Evolutionary conservation across 805 yeast genomes (phyloP), one percentile per base, ranked within the genome.

Genomic region (Myxozyma vanderwaltii): DNA sequence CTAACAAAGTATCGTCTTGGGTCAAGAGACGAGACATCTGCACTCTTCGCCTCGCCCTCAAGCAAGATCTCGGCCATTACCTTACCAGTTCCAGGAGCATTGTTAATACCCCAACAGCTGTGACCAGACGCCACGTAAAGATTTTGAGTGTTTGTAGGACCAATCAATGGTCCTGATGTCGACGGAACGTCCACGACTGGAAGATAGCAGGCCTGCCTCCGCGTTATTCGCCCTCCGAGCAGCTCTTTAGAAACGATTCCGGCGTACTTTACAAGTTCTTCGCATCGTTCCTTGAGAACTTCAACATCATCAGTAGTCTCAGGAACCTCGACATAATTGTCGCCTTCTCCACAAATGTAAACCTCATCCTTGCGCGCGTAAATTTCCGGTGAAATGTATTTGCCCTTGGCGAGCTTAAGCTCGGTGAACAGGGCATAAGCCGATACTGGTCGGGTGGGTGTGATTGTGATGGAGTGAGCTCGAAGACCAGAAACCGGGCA

Each of bases 61-160:
- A 92, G 73, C 47, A 92, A 73, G 55, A 92, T 69, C 74, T 92
- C 98, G 64, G 96, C 85, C 85, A 92, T 81, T 39, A 94, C 80
- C 70, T 89, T 84, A n/a, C 99, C 99, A 0, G 97, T 91, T 3
- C 88, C 97, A 0, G 97, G 97, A 0, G 97, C 97, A 73, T 94
- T 92, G 75, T 92, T 94, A 63, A 92, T 94, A 23, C 99, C 99
- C 99, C 99, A 92, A 75, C 98, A 94, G 15, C 96, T 88, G 74
- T 92, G 99, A 0, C 98, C 99, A 15, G 92, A 83, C 1, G 97
- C 96, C 56, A 92, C 73, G 67, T 77, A 88, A 61, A 92, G 76
- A 61, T 86, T 85, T 23, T 81, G 83, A 6, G 91, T 95, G 69
- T 91, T 91, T 0, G 98, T 92, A 68, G 89, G 92, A 47, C 99